Base-by-base conservation (phyloP, 2,329 filamentous ascomycete species). In the Helminthosporium solani region DNA sequence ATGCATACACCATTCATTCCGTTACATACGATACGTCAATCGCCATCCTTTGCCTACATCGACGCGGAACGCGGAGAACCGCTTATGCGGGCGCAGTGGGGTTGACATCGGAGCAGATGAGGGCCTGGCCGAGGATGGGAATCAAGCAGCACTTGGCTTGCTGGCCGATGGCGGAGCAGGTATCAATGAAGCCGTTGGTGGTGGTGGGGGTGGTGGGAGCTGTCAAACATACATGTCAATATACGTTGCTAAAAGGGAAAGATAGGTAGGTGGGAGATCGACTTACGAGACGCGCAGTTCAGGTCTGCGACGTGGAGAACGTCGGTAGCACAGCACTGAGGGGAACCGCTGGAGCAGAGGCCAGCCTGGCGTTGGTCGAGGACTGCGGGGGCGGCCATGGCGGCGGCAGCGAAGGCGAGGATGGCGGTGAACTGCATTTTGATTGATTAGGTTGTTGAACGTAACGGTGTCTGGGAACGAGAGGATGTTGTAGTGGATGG, bases 311-410 rank as follows among this genome's bases (percentile, higher is more conserved):
- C 51, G 48, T 79, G 76, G 31, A 85, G 76, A 27, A 85, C 75
- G 53, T 85, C 79, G 19, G 81, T 82, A 12, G 81, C 78, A 62
- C 83, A 86, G 74, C 83, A 86, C 53, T 79, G 75, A 3, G 78
- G 59, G 54, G 60, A 57, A 39, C 18, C 27, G 7, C 64, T 62
- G 33, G 56, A 48, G 67, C 70, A 73, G 57, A 71, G 55, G n/a
- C 49, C 45, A 20, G 45, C 39, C 47, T 69, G 66, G 57, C 67
- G 66, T 45, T 63, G 52, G 19, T 63, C 56, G 16, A 71, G 54
- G 33, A 63, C n/a, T n/a, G n/a, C 50, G 46, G 66, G 59, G 35
- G 64, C 60, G 37, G 65, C 59, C 43, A 64, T 53, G 19, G 64
- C 62, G 40, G 59, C 50, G 40, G 52, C 49, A 31, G 61, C 63